phyloP scores from a whole-genome alignment of 2,329 filamentous ascomycete genomes.

The Ophioceras dolichostomum region DNA sequence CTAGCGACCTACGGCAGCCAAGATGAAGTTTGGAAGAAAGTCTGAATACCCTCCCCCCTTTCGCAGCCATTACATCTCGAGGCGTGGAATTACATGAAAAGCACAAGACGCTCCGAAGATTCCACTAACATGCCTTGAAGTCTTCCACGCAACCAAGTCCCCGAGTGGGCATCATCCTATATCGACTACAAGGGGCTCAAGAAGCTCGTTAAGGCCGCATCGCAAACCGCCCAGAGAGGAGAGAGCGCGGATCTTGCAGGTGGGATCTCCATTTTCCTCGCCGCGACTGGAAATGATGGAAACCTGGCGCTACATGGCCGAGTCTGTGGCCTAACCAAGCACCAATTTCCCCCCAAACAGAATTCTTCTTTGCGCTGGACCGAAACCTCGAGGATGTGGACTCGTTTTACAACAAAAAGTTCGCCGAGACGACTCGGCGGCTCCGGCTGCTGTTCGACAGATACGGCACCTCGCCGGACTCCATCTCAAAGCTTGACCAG shows the following conservation, averaged over 20 bases:
- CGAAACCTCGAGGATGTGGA: constrained; percentile 96
- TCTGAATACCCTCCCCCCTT: constrained; percentile 8
- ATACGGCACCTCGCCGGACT: constrained; percentile 64
- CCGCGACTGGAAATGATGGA: too few species aligned
- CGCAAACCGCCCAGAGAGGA: constrained; percentile 52
- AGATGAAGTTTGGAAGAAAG: constrained; percentile 25
- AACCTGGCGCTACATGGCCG: constrained; percentile 12
- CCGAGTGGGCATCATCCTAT: constrained; percentile 74
- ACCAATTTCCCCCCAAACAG: constrained; percentile 33
- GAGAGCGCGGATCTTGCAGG: constrained; percentile 80
- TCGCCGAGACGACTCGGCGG: constrained; percentile 70
- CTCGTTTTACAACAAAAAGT: constrained; percentile 93
- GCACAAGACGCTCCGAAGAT: too few species aligned
- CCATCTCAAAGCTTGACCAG: constrained; percentile 61
- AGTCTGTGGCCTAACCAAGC: constrained; percentile 22
- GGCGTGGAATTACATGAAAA: too few species aligned
- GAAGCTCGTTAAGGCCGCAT: constrained; percentile 81
- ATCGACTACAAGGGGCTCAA: constrained; percentile 90
- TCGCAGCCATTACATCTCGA: background rate
- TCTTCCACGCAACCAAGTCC: constrained; percentile 71
- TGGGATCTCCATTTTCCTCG: constrained; percentile 41
- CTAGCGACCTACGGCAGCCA: too few species aligned
- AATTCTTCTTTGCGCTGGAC: constrained; percentile 94
- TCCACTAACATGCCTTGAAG: too few species aligned
- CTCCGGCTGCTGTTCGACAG: constrained; percentile 78